These are phyloP conservation scores for Endothia cerciana DNA, from an alignment of 2,329 filamentous ascomycete species.

Conservation along the genomic window DNA sequence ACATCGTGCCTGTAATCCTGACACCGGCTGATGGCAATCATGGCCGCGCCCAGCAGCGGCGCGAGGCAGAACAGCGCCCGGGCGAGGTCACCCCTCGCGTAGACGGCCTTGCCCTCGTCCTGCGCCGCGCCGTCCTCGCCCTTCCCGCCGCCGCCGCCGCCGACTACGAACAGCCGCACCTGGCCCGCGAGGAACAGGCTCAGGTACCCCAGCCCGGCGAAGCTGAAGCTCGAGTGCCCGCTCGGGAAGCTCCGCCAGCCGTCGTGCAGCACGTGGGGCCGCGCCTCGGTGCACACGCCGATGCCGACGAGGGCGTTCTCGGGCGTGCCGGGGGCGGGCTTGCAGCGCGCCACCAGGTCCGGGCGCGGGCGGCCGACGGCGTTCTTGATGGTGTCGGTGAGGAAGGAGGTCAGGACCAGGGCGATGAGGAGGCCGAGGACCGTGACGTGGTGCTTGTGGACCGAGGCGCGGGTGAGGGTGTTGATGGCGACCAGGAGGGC, in stretches of 20 bases:
- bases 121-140: background rate
- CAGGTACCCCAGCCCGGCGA: slow-evolving; percentile 77
- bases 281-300: slow-evolving; percentile 72
- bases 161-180: slow-evolving; percentile 57
- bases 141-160: slow-evolving; percentile 35
- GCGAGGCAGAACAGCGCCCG: slow-evolving; percentile 60
- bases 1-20: slow-evolving; percentile 75
- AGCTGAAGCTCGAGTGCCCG: slow-evolving; percentile 79
- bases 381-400: slow-evolving; percentile 93
- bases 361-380: slow-evolving; percentile 74
- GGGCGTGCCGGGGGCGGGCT: slow-evolving; percentile 60
- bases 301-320: slow-evolving; percentile 61
- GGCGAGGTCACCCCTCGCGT: slow-evolving; percentile 51
- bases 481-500: slow-evolving; percentile 69
- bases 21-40: slow-evolving; percentile 71
- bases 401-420: slow-evolving; percentile 75
- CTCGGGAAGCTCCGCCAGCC: slow-evolving; percentile 85
- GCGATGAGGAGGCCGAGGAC: slow-evolving; percentile 80
- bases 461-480: slow-evolving; percentile 59
- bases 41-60: slow-evolving; percentile 64
- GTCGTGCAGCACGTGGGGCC: slow-evolving; percentile 73
- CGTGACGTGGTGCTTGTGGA: slow-evolving; percentile 83
- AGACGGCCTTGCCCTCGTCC: slow-evolving; percentile 25
- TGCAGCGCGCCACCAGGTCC: slow-evolving; percentile 74
- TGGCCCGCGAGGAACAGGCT: slow-evolving; percentile 72